A percentile compares a stretch with the other conserved stretches of the same genome.
phyloP scores from a whole-genome alignment of 768 basidiomycete species.

The Termitomyces sp. region DNA sequence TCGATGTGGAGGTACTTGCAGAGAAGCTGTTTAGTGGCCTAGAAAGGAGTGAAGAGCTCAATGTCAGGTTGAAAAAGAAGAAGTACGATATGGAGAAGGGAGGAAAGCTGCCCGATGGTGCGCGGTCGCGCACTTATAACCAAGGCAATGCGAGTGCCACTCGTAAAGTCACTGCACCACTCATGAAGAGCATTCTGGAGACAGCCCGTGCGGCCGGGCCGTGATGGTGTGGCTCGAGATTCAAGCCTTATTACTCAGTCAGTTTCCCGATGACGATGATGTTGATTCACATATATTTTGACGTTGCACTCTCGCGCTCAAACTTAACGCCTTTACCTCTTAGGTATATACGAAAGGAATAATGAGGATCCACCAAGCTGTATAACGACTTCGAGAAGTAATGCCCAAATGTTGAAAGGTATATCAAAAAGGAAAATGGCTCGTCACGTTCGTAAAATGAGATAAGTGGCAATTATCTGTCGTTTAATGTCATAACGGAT shows the following conservation, averaged over 20 bases:
- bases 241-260: too few relatives aligned
- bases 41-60: conserved; percentile 47
- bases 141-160: conserved; percentile 61
- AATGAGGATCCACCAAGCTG: not conserved
- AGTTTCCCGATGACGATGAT: not conserved
- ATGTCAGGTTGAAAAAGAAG: conserved; percentile 36
- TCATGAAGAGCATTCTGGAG: conserved; percentile 58
- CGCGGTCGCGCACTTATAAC: conserved; percentile 49
- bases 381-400: not conserved
- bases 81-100: conserved; percentile 31
- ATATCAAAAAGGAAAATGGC: not conserved
- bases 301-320: not conserved
- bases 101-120: conserved; percentile 24
- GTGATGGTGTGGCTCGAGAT: not conserved
- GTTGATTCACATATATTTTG: not conserved
- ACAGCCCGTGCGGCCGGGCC: not conserved
- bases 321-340: not conserved
- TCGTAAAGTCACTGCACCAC: conserved; percentile 62
- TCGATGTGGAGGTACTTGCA: conserved; percentile 37
- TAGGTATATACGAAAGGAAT: not conserved
- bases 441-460: not conserved
- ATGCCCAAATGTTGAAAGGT: not conserved
- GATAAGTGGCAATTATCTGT: not conserved
- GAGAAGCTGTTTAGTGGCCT: conserved; percentile 51
- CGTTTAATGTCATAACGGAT: not conserved